Evolutionary conservation across 2,329 filamentous ascomycete genomes (phyloP).

Genomic region (Graphilbum sp.): DNA sequence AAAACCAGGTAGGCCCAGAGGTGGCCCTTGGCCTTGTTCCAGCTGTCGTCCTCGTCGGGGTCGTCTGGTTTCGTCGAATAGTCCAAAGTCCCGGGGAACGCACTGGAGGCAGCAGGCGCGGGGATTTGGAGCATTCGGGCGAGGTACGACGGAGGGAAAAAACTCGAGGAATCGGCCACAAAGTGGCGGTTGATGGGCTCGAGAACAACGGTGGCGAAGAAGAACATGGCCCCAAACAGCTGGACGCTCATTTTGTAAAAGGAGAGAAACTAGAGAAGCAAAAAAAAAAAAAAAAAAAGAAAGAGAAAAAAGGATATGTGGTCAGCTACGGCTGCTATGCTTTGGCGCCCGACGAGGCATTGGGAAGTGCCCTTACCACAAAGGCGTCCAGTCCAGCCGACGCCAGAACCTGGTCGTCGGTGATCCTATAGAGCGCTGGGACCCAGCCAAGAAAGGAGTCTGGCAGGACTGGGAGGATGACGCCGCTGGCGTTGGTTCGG

Average conservation of each 20-base stretch:
- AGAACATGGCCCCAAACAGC: slow-evolving; percentile 61
- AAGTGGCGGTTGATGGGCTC: slow-evolving; percentile 71
- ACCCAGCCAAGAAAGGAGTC: slow-evolving; percentile 90
- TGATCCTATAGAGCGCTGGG: slow-evolving; percentile 64
- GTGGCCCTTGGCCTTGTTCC: slow-evolving; percentile 31
- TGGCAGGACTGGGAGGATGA: slow-evolving; percentile 59
- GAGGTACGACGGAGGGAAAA: not conserved
- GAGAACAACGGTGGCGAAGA: slow-evolving; percentile 68
- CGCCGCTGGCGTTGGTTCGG: slow-evolving; percentile 37
- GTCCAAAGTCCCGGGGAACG: not conserved
- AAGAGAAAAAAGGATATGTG: too few relatives aligned
- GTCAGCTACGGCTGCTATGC: too few relatives aligned
- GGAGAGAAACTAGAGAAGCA: slow-evolving; percentile 59
- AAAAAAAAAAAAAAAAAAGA: too few relatives aligned
- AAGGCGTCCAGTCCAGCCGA: slow-evolving; percentile 90
- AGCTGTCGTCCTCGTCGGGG: slow-evolving; percentile 15
- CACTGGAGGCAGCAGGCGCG: not conserved
- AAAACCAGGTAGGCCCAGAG: slow-evolving; percentile 93
- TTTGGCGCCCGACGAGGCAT: too few relatives aligned
- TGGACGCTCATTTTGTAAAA: slow-evolving; percentile 95
- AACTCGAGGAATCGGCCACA: slow-evolving; percentile 11
- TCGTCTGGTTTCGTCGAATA: too few relatives aligned
- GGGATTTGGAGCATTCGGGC: not conserved
- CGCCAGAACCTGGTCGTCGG: slow-evolving; percentile 74
- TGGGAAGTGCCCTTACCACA: too few relatives aligned